Base-by-base conservation (phyloP, 768 basidiomycete genomes). In the Tricholoma hemisulphureum region DNA sequence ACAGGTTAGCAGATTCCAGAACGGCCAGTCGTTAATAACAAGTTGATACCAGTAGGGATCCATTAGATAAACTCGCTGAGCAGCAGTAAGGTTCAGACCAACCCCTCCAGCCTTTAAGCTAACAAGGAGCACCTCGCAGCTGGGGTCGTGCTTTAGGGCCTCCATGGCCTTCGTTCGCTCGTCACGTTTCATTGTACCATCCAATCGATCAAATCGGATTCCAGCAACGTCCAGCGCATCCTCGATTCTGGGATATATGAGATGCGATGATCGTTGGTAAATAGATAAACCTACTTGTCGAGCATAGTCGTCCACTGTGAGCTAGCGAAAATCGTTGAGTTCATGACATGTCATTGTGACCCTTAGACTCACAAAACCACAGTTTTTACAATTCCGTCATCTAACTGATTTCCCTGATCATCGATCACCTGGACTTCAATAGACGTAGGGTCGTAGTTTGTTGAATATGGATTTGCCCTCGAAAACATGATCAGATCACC, bases 161-260 rank as follows among this genome's bases (percentile, higher is more conserved):
- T 97, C 94, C 90, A 98, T 95, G 3, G 97, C 92, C 55, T 83
- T 82, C 11, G 86, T 89, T 16, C 97, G 87, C 55, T 96, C 95
- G 53, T 97, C 95, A 49, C 96, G 88, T 70, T 91, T 95, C 97
- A 99, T 99, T 3, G 93, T 95, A 1, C 97, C 97, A 71, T 99
- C 97, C 41, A 99, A 75, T 51, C 97, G 87, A 64, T 95, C 91
- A 69, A 93, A 97, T 23, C 82, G 84, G 67, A 99, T 99, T 24
- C 84, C 81, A 9, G 88, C 84, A 29, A 83, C 78, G 63, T 93
- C 89, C 28, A 98, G 73, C 28, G 94, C 95, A 62, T 95, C 94
- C 72, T 95, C 93, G 53, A 98, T 82, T 69, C 92, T 92, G 61
- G 16, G 37, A 60, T 28, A 58, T 32, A 56, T 69, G 34, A 63